phyloP scores from a whole-genome alignment of 345 rosid species.

The Mallotus nudiflorus region DNA sequence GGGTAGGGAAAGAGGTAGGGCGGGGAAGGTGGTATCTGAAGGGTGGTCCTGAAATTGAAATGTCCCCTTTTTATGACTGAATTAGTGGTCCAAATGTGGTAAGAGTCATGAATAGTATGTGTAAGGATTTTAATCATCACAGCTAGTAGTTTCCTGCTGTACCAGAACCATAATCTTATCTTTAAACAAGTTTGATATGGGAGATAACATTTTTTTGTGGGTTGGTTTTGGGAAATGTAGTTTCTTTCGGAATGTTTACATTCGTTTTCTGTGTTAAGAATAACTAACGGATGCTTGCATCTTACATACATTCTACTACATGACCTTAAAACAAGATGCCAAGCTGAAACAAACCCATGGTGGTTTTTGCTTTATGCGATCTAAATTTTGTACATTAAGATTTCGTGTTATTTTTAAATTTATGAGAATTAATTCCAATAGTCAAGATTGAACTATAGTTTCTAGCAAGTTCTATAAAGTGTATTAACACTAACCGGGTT shows the following conservation, averaged over 20 bases:
- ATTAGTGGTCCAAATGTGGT: constrained; percentile 46
- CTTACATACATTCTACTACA: neutral
- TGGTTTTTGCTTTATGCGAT: too few relatives aligned
- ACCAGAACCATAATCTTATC: neutral
- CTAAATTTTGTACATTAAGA: too few relatives aligned
- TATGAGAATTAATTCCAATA: too few relatives aligned
- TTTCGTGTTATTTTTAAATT: too few relatives aligned
- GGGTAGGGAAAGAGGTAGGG: constrained; percentile 8
- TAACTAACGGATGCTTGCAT: neutral
- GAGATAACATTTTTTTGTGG: neutral
- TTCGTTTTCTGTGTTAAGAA: neutral
- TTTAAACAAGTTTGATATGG: neutral
- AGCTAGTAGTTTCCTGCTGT: constrained; percentile 30
- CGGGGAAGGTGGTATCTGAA: constrained; percentile 12
- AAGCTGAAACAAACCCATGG: neutral
- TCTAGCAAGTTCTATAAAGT: neutral
- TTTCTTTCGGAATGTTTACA: too few relatives aligned
- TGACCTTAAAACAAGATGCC: neutral
- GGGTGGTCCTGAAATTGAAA: constrained; percentile 43
- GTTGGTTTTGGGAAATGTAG: too few relatives aligned
- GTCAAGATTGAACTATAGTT: neutral
- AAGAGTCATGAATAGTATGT: constrained; percentile 27
- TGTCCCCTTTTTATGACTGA: constrained; percentile 28
- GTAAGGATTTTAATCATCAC: constrained; percentile 33
- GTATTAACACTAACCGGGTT: neutral